Percentiles rank a stretch among this genome's conserved stretches.
phyloP scores from a whole-genome alignment of 805 yeast species.

The Candida taoyuanica region DNA sequence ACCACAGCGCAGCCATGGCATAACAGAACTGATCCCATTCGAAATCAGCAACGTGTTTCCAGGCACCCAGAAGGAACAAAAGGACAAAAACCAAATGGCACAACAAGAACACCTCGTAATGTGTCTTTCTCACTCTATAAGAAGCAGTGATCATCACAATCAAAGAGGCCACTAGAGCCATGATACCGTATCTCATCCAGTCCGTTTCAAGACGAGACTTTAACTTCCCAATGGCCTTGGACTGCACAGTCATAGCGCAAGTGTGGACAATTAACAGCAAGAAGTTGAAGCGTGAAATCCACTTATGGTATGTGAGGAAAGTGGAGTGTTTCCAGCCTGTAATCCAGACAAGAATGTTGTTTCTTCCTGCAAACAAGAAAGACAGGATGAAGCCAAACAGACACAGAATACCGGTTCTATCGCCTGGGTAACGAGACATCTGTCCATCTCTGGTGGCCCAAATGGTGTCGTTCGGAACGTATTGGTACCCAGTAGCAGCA shows the following conservation, averaged over 20 bases:
- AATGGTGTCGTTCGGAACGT: slow-evolving; percentile 16
- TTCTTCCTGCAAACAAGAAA: slow-evolving; percentile 65
- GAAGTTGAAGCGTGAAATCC: slow-evolving; percentile 47
- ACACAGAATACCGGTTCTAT: slow-evolving; percentile 22
- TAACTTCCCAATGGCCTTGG: slow-evolving; percentile 10
- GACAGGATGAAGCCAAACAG: slow-evolving; percentile 45
- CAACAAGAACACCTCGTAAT: slow-evolving; percentile 58
- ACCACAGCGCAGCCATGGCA: slow-evolving; percentile 38
- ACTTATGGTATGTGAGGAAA: slow-evolving; percentile 63
- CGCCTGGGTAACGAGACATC: slow-evolving; percentile 25
- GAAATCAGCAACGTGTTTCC: slow-evolving; percentile 50
- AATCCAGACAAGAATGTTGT: slow-evolving; percentile 55
- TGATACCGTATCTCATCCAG: slow-evolving; percentile 24
- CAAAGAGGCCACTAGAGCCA: slow-evolving; percentile 12
- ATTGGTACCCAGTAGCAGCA: slow-evolving; percentile 18
- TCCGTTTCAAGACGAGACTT: slow-evolving; percentile 7
- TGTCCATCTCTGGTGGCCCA: slow-evolving; percentile 19
- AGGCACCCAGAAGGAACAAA: slow-evolving; percentile 47
- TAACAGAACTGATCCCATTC: slow-evolving; percentile 46
- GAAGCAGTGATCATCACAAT: slow-evolving; percentile 13
- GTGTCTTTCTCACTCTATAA: slow-evolving; percentile 45
- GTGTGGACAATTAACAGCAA: slow-evolving; percentile 19
- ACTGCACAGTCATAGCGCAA: slow-evolving; percentile 22
- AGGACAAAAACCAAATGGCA: slow-evolving; percentile 53
- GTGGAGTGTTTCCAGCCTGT: slow-evolving; percentile 67